These are phyloP conservation scores for Leccinum incarnatum DNA, from an alignment of 768 basidiomycete genomes.

Conservation along the genomic window DNA sequence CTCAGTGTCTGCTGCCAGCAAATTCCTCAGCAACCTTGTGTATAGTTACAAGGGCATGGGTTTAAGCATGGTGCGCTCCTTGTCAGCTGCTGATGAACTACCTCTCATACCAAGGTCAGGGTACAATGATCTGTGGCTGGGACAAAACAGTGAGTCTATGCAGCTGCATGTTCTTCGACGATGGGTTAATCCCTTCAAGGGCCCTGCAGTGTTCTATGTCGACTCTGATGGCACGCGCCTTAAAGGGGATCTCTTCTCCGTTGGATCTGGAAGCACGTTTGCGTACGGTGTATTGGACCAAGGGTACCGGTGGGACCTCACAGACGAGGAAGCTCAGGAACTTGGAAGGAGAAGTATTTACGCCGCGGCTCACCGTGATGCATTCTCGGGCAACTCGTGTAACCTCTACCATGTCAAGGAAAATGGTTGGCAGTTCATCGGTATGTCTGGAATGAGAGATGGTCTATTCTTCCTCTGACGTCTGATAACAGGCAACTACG, in stretches of 20 bases:
- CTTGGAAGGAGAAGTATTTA: constrained; percentile 92
- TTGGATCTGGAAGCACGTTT: constrained; percentile 96
- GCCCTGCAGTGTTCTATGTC: constrained; percentile 94
- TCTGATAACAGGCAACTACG: constrained; percentile 74
- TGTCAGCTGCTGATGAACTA: background rate
- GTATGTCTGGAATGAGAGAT: constrained; percentile 42
- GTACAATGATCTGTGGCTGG: constrained; percentile 99
- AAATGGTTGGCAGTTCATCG: constrained; percentile 94
- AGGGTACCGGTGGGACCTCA: constrained; percentile 90
- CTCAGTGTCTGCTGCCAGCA: constrained; percentile 98
- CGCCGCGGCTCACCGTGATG: constrained; percentile 95
- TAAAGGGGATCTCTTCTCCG: constrained; percentile 97
- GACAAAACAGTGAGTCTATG: constrained; percentile 81
- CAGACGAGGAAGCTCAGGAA: constrained; percentile 92
- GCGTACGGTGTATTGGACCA: constrained; percentile 99
- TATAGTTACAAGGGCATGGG: constrained; percentile 99
- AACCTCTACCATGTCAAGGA: constrained; percentile 96
- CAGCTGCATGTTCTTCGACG: constrained; percentile 1
- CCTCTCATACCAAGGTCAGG: constrained; percentile 44
- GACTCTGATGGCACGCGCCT: constrained; percentile 95
- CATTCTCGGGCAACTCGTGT: constrained; percentile 93
- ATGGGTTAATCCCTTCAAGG: constrained; percentile 43
- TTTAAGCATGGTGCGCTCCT: constrained; percentile 82
- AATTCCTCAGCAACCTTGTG: constrained; percentile 95
- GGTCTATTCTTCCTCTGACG: constrained; percentile 9